Conservation (phyloP, 495 filamentous ascomycete species). For the Aspergillus carlsbadensis region DNA sequence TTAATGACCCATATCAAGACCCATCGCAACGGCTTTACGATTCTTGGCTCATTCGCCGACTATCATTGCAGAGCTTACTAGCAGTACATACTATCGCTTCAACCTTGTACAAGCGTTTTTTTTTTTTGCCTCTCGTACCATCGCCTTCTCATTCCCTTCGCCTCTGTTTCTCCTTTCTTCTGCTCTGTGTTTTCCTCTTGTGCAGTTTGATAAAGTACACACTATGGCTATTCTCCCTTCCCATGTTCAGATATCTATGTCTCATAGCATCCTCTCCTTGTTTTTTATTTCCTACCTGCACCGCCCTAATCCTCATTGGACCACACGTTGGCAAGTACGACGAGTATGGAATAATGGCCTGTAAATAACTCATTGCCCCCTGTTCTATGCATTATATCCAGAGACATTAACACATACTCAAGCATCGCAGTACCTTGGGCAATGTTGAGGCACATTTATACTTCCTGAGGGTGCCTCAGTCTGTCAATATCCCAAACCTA, state of each 20-base stretch:
- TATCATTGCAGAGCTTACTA: not conserved
- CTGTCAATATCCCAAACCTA: too few relatives aligned
- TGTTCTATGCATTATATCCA: not conserved
- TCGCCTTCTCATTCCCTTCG: constrained; percentile 4
- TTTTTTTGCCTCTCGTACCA: constrained; percentile 15
- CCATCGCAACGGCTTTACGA: not conserved
- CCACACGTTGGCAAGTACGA: constrained; percentile 1
- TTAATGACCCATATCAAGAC: constrained; percentile 1
- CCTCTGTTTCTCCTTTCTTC: not conserved
- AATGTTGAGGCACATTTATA: too few relatives aligned
- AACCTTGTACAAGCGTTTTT: constrained; percentile 3
- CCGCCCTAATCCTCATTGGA: not conserved
- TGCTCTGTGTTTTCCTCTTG: not conserved
- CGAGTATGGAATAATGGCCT: constrained; percentile 6
- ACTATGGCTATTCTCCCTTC: not conserved
- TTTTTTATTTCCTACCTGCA: not conserved
- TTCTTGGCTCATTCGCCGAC: not conserved
- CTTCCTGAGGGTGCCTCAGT: too few relatives aligned
- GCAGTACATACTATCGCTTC: constrained; percentile 2
- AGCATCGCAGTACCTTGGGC: not conserved
- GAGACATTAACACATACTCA: not conserved
- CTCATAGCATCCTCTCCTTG: not conserved
- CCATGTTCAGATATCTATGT: not conserved
- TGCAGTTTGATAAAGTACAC: not conserved
- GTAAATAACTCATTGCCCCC: constrained; percentile 10